Base-by-base conservation (phyloP, 2,329 filamentous ascomycete species). In the Penicillium rolfsii region DNA sequence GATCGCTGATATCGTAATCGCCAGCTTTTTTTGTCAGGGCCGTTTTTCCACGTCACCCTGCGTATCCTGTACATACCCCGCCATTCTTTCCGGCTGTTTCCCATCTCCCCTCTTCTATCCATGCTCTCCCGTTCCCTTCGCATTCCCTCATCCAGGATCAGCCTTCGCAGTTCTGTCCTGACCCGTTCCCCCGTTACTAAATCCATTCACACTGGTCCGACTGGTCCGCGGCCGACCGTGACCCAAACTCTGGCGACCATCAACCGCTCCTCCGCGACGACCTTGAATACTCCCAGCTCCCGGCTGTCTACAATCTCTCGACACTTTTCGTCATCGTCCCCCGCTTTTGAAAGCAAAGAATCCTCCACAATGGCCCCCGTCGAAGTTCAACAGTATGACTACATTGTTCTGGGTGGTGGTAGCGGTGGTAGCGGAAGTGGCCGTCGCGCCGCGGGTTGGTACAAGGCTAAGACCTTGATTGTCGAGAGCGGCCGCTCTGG, bases 381-480 rank as follows among this genome's bases (percentile, higher is more conserved):
- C 6, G 72, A 76, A 41, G 72, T 76, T 26, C 78, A 80, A 62
- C 76, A 79, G 59, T 84, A 83, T 69, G 83, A 85, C 68, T 85
- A 83, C 65, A 82, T 85, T 58, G 82, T 85, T 59, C 79, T 84
- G 66, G 83, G 83, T 59, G 83, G 82, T 66, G 83, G 83, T 53
- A 82, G 80, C 63, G 82, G 82, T 63, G 83, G 83, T 40, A 80
- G 79, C 64, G 82, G 79, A 58, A 79, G 81, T 57, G 80, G 78
- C 49, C 77, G 81, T 60, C 75, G 82, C 69, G 82, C 81, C 14
- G 76, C 81, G 19, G 82, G 82, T 19, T 83, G 80, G 80, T 83
- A 84, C 71, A 78, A 79, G 19, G 78, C 78, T 60, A 83, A 82
- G 73, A 82, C 80, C 4, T 64, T 83, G 64, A 77, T 84, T 58